Evolutionary conservation across 495 filamentous ascomycete species (phyloP).

Genomic region (Podospora australis): DNA sequence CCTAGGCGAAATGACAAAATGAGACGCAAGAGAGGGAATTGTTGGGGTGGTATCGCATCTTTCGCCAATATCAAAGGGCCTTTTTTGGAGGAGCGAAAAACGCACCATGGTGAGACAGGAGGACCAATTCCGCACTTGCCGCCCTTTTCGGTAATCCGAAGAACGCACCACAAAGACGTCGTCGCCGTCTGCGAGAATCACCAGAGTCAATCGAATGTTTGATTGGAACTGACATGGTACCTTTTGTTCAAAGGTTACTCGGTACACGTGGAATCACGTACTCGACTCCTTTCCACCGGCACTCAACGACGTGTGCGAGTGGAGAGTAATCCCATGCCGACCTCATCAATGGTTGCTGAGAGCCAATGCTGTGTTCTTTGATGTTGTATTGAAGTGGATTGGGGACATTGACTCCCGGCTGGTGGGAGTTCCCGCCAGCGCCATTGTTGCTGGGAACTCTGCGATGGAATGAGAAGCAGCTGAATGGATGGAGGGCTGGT

Average conservation of each 20-base stretch:
- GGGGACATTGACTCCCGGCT: too few relatives aligned
- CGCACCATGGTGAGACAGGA: not conserved
- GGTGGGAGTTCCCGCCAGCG: too few relatives aligned
- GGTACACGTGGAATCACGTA: not conserved
- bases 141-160: constrained; percentile 4
- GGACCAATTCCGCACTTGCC: not conserved
- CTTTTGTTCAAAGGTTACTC: too few relatives aligned
- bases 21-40: not conserved
- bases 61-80: constrained; percentile 8
- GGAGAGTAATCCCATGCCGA: not conserved
- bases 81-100: constrained; percentile 3
- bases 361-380: not conserved
- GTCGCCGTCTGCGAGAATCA: not conserved
- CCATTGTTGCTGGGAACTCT: too few relatives aligned
- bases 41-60: constrained; percentile 7
- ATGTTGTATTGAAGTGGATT: too few relatives aligned
- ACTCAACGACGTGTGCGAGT: not conserved
- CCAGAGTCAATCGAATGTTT: not conserved
- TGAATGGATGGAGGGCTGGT: too few relatives aligned
- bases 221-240: not conserved
- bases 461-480: too few relatives aligned
- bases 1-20: constrained; percentile 5
- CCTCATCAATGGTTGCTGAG: not conserved
- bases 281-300: not conserved
- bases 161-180: not conserved